phyloP scores from a whole-genome alignment of 2,329 filamentous ascomycete genomes.

The Knufia petricola region DNA sequence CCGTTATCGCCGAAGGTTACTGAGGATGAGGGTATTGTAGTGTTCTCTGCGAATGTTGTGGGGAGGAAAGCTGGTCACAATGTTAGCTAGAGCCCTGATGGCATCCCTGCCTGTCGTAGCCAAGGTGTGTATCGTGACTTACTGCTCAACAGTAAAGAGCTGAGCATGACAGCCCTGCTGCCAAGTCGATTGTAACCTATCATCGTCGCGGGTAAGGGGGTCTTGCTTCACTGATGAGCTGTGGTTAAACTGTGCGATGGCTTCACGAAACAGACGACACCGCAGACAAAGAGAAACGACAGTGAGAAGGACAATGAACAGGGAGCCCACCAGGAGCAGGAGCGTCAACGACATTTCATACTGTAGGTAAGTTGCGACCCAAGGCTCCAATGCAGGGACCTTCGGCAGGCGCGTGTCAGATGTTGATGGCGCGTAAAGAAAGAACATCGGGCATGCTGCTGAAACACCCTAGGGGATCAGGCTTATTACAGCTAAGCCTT shows the following conservation, averaged over 20 bases:
- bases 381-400: background rate
- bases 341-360: background rate
- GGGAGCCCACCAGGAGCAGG: background rate
- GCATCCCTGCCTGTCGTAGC: background rate
- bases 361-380: background rate
- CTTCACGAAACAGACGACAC: background rate
- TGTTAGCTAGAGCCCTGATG: background rate
- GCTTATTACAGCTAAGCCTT: background rate
- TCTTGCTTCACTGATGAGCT: too few relatives aligned
- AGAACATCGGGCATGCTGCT: background rate
- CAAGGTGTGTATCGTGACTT: background rate
- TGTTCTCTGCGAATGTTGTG: background rate
- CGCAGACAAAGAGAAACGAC: background rate
- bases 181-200: background rate
- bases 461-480: background rate
- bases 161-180: background rate
- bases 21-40: slow-evolving; percentile 5
- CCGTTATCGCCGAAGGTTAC: slow-evolving; percentile 9
- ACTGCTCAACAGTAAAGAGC: background rate
- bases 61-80: background rate
- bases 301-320: background rate
- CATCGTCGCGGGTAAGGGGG: background rate
- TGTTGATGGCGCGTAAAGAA: background rate
- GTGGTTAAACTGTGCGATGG: background rate
- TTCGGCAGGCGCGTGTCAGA: background rate